These are phyloP conservation scores for Lathyrus aphaca DNA, from an alignment of 306 rosid species.

Conservation along the genomic window DNA sequence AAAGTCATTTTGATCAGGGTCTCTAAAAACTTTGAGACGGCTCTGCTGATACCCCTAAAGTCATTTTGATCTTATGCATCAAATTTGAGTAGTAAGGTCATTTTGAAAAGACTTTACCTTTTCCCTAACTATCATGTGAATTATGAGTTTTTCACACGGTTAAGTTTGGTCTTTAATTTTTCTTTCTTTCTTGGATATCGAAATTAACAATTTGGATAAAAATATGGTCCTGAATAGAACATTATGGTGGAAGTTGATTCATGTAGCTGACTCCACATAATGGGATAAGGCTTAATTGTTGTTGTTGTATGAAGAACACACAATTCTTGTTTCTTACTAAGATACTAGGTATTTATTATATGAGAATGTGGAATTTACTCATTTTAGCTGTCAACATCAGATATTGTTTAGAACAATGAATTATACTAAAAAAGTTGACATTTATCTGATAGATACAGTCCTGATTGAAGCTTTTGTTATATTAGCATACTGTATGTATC, in stretches of 20 bases:
- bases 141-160: background rate
- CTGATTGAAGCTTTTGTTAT: background rate
- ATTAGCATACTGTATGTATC: background rate
- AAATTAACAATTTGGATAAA: too few species aligned
- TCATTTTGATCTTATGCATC: background rate
- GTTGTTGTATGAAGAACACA: background rate
- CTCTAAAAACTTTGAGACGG: too few species aligned
- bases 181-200: too few species aligned
- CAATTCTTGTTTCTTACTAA: slow-evolving; percentile 13
- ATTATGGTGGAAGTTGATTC: too few species aligned
- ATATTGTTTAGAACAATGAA: slow-evolving; percentile 1
- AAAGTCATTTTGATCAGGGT: background rate
- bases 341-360: slow-evolving; percentile 15
- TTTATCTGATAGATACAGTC: background rate
- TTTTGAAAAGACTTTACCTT: background rate
- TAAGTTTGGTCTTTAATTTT: slow-evolving; percentile 17
- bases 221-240: too few species aligned
- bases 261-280: too few species aligned
- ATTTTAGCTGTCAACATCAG: background rate
- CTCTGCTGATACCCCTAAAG: background rate
- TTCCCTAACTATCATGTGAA: background rate
- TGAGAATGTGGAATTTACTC: slow-evolving; percentile 29
- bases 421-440: background rate
- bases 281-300: too few species aligned
- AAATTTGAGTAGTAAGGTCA: background rate